Evolutionary conservation across 1,284 basidiomycete genomes (phyloP), one percentile per base, ranked within the genome.

Genomic region (Rhodotorula sp.): DNA sequence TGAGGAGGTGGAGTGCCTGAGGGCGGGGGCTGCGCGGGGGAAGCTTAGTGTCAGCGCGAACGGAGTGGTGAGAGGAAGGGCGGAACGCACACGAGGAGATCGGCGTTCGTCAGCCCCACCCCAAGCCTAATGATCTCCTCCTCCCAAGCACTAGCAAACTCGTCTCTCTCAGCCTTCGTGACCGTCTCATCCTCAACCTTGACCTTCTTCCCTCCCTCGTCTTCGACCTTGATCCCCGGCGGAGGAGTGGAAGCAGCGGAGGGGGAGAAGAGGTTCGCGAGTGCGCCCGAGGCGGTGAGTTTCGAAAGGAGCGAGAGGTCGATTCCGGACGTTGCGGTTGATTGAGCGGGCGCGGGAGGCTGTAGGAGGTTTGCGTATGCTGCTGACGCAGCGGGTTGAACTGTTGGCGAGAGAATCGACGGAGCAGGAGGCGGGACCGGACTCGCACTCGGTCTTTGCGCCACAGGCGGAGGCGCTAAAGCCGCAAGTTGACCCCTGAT

Each of bases 401-500:
- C 39, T 3, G 39, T 15, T 15, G 39, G 39, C 39, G 39, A 44
- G 39, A 44, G 39, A 17, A 44, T 17, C 39, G 39, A 44, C 7
- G 39, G 39, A 10, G 51, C 11, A 7, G 59, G 58, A n/a, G 55
- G 44, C 1, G 48, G 64, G 11, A 54, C 15, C 1, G 60, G 60
- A 57, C 55, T 44, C 55, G 55, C 55, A 13, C 55, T 57, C 32
- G 55, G 7, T 4, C 55, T 44, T n/a, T 8, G 58, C 71, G 72
- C 71, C 1, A n/a, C n/a, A n/a, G 75, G 72, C 47, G 70, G 73
- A 61, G 86, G 85, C 34, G 87, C 84, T 27, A 93, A 81, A 44
- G 84, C 84, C 48, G 90, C 88, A 10, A 95, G 80, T 78, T 93
- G 91, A 46, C 82, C 80, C 0, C 92, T 84, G 64, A 95, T 94